These are phyloP conservation scores for Porcisia hertigi DNA, from an alignment of 208 protist genomes.

Conservation along the genomic window DNA sequence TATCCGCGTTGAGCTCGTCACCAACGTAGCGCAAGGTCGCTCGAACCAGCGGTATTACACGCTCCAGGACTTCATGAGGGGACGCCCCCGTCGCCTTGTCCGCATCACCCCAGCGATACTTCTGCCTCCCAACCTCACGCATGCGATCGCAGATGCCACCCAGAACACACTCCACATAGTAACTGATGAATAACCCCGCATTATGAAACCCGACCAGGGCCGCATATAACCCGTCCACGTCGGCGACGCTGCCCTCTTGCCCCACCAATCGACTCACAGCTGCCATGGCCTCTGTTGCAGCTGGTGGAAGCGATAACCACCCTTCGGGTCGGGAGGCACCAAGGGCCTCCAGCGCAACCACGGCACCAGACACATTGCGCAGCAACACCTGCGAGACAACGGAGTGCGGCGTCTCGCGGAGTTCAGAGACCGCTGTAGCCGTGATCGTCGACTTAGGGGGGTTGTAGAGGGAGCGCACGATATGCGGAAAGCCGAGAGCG, in stretches of 20 bases:
- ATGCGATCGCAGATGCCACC: slow-evolving; percentile 77
- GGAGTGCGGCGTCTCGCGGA: slow-evolving; percentile 72
- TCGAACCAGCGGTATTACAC: slow-evolving; percentile 57
- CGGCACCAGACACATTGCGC: slow-evolving; percentile 38
- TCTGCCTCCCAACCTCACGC: slow-evolving; percentile 7
- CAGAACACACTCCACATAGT: slow-evolving; percentile 69
- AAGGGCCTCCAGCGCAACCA: slow-evolving; percentile 49
- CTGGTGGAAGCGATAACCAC: slow-evolving; percentile 61
- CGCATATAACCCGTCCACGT: slow-evolving; percentile 60
- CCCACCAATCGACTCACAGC: slow-evolving; percentile 60
- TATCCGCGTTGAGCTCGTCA: slow-evolving; percentile 86
- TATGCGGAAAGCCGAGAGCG: slow-evolving; percentile 32
- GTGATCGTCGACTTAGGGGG: not conserved
- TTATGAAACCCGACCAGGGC: slow-evolving; percentile 79
- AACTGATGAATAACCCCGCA: slow-evolving; percentile 62
- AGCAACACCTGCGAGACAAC: slow-evolving; percentile 57
- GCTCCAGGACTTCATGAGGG: slow-evolving; percentile 52
- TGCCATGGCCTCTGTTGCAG: slow-evolving; percentile 43
- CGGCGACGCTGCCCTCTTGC: slow-evolving; percentile 26
- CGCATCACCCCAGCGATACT: not conserved
- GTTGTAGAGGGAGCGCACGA: slow-evolving; percentile 51
- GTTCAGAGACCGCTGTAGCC: slow-evolving; percentile 17
- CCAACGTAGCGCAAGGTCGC: slow-evolving; percentile 58
- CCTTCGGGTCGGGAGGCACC: slow-evolving; percentile 57
- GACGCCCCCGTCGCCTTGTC: slow-evolving; percentile 8